Evolutionary conservation across 2,329 filamentous ascomycete species (phyloP).

Genomic region (Pseudopyricularia javanii): DNA sequence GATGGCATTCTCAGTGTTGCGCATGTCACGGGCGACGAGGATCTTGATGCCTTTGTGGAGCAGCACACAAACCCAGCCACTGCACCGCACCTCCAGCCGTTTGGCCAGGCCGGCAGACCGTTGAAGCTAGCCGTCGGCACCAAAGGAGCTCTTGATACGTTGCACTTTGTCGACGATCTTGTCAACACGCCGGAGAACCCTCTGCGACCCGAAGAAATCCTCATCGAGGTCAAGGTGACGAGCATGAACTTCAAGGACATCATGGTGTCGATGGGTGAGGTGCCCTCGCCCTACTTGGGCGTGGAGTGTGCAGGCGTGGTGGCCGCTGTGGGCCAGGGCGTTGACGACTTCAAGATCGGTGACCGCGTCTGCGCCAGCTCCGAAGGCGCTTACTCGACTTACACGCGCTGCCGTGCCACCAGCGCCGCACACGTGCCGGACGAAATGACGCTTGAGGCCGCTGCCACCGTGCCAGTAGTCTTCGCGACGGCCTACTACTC

Average conservation of each 20-base stretch:
- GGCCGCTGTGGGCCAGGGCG: constrained; percentile 4
- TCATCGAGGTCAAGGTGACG: constrained; percentile 13
- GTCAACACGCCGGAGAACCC: background rate
- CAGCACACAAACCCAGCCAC: constrained; percentile 5
- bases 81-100: constrained; percentile 4
- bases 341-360: constrained; percentile 11
- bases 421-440: constrained; percentile 11
- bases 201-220: constrained; percentile 8
- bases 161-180: constrained; percentile 11
- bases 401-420: constrained; percentile 3
- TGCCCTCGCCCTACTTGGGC: constrained; percentile 4
- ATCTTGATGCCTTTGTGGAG: constrained; percentile 5
- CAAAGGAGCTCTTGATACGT: constrained; percentile 12
- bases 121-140: constrained; percentile 10
- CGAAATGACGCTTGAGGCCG: constrained; percentile 10
- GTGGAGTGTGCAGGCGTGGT: constrained; percentile 11
- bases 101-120: constrained; percentile 6
- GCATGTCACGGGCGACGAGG: constrained; percentile 1
- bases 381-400: constrained; percentile 3
- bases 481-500: constrained; percentile 14
- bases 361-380: constrained; percentile 16
- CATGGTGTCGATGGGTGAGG: constrained; percentile 13
- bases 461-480: constrained; percentile 12
- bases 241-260: constrained; percentile 21
- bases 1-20: constrained; percentile 3